Percentiles rank a stretch among this genome's conserved stretches.
phyloP scores from a whole-genome alignment of 2,329 filamentous ascomycete genomes.

The Fusarium sp. region DNA sequence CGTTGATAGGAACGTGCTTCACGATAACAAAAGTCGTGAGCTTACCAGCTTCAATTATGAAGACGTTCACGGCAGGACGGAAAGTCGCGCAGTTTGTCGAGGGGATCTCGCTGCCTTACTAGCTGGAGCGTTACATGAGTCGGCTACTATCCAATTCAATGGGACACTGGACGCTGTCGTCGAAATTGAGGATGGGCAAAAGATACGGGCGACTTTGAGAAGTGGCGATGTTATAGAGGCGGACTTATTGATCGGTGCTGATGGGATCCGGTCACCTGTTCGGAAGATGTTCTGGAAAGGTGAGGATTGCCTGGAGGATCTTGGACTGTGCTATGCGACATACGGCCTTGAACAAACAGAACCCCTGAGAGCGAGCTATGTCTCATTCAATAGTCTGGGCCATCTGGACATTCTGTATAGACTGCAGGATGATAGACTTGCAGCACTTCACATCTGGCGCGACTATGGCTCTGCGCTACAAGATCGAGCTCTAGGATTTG shows the following conservation, averaged over 20 bases:
- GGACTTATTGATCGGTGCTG: neutral
- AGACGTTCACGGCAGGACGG: rapidly evolving
- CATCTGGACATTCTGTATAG: neutral
- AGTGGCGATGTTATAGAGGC: rapidly evolving
- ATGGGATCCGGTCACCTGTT: neutral
- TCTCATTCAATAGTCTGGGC: neutral
- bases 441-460: neutral
- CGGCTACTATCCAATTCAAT: neutral
- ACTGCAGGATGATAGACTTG: neutral
- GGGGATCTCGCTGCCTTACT: rapidly evolving
- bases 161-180: rapidly evolving
- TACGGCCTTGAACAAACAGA: neutral
- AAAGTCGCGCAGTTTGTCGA: neutral
- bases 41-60: neutral
- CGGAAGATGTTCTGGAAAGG: neutral
- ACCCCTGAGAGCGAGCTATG: neutral
- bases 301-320: neutral
- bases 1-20: neutral
- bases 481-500: neutral
- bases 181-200: neutral
- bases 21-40: neutral
- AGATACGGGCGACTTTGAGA: neutral
- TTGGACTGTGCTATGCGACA: neutral
- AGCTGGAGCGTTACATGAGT: neutral
- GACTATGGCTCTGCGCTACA: neutral